phyloP scores from a whole-genome alignment of 306 rosid genomes.

The Castanea mollissima region DNA sequence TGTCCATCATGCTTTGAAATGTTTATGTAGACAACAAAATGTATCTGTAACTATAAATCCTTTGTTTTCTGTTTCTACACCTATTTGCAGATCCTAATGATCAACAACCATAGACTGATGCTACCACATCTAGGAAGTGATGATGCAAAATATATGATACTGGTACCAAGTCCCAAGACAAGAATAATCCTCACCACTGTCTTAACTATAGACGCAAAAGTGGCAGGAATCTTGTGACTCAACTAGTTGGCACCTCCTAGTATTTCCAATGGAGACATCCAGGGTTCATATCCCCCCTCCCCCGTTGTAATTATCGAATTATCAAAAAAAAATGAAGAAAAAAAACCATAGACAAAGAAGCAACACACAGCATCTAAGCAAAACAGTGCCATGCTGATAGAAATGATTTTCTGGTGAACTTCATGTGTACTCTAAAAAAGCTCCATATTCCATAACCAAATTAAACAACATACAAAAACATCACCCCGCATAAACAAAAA shows the following conservation, averaged over 20 bases:
- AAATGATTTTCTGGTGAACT: neutral
- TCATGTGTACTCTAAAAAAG: neutral
- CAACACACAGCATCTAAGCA: neutral
- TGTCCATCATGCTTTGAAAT: slow-evolving; percentile 1
- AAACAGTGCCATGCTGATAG: neutral
- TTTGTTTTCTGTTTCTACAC: neutral
- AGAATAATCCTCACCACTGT: neutral
- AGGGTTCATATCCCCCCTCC: too few species aligned
- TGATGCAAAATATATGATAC: neutral
- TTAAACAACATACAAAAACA: neutral
- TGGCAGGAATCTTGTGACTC: neutral
- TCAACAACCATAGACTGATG: neutral
- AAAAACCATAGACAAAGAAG: neutral
- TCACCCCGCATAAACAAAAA: neutral
- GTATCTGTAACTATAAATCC: neutral
- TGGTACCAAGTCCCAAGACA: neutral
- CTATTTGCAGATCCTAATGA: neutral
- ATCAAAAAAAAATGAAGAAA: too few species aligned
- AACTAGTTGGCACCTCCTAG: too few species aligned
- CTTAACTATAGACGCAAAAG: neutral
- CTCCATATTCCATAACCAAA: neutral
- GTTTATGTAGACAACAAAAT: neutral
- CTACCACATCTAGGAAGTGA: neutral
- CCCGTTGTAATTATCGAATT: too few species aligned
- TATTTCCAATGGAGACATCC: too few species aligned